Conservation (phyloP, 352 stramenopile genomes). For the Peronospora belbahrii region DNA sequence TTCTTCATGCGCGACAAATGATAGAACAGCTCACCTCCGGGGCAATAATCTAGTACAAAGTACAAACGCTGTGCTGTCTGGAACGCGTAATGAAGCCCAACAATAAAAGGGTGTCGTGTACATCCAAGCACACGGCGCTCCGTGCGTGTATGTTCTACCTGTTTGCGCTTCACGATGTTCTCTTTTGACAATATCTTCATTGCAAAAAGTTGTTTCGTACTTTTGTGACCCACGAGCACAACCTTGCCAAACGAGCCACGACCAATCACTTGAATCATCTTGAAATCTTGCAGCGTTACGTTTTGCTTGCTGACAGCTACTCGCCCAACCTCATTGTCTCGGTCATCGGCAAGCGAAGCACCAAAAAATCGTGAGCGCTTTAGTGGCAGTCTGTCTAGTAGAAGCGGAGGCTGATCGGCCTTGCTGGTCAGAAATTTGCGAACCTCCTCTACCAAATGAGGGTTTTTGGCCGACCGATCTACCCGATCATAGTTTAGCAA, state of each 20-base stretch:
- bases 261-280: slow-evolving; percentile 86
- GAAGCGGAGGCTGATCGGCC: slow-evolving; percentile 70
- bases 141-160: slow-evolving; percentile 85
- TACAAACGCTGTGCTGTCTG: slow-evolving; percentile 90
- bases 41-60: slow-evolving; percentile 93
- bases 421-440: slow-evolving; percentile 76
- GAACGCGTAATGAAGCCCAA: slow-evolving; percentile 83
- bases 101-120: slow-evolving; percentile 83
- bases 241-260: slow-evolving; percentile 90
- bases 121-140: slow-evolving; percentile 80
- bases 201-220: slow-evolving; percentile 84
- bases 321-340: slow-evolving; percentile 31
- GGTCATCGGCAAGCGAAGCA: slow-evolving; percentile 47
- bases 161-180: slow-evolving; percentile 85
- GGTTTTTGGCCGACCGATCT: slow-evolving; percentile 64
- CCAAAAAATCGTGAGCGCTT: slow-evolving; percentile 66
- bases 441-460: slow-evolving; percentile 68
- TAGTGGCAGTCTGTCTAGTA: slow-evolving; percentile 55
- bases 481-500: slow-evolving; percentile 69
- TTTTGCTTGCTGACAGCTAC: slow-evolving; percentile 29
- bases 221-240: slow-evolving; percentile 75
- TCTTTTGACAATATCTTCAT: slow-evolving; percentile 91
- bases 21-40: slow-evolving; percentile 84
- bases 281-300: slow-evolving; percentile 63
- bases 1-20: slow-evolving; percentile 85